Percentiles rank a stretch among this genome's conserved stretches.
Conservation (phyloP, 768 basidiomycete genomes). For the Mrakia hoshinonis region DNA sequence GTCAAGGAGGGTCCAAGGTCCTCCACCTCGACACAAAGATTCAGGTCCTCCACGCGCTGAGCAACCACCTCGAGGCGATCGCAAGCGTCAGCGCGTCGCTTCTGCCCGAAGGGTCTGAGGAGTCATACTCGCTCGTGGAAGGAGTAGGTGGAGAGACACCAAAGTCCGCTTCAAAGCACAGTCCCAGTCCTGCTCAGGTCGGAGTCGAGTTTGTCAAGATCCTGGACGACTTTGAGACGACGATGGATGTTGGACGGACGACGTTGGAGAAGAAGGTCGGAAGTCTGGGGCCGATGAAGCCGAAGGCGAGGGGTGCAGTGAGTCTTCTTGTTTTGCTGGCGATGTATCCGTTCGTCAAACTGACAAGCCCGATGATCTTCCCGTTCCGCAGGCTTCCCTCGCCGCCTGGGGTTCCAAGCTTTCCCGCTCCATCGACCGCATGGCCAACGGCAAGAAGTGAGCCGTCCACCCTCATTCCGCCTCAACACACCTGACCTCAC, state of each 20-base stretch:
- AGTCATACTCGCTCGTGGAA: neutral
- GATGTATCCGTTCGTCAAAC: neutral
- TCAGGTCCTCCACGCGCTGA: neutral
- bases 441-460: conserved; percentile 8
- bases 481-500: neutral
- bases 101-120: neutral
- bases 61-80: conserved; percentile 6
- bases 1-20: neutral
- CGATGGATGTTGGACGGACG: neutral
- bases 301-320: conserved; percentile 9
- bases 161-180: neutral
- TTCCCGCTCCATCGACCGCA: neutral
- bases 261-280: conserved; percentile 15
- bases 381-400: neutral
- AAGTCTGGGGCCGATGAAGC: conserved; percentile 5
- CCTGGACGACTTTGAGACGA: conserved; percentile 4
- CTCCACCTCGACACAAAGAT: conserved; percentile 13
- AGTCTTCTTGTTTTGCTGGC: neutral
- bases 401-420: conserved; percentile 10
- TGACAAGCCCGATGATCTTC: neutral
- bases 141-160: neutral
- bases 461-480: neutral
- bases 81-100: neutral
- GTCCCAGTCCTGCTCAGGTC: neutral
- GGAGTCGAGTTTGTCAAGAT: conserved; percentile 7